Conservation (phyloP, 106 monocot genomes). For the Acanthochlamys bracteata region DNA sequence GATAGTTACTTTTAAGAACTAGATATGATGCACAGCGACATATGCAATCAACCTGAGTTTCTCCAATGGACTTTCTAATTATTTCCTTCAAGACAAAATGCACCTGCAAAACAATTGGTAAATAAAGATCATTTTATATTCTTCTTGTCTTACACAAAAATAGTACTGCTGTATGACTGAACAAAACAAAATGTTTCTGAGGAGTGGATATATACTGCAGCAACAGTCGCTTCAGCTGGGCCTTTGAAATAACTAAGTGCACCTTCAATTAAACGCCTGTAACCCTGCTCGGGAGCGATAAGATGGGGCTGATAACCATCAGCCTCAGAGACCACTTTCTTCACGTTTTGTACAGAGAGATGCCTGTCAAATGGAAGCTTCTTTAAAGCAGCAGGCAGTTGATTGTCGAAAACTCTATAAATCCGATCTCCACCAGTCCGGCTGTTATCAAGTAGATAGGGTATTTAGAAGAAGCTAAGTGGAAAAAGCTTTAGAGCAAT, state of each 20-base stretch:
- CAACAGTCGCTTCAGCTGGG: conserved; percentile 65
- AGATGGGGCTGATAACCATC: conserved; percentile 82
- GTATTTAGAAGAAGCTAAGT: conserved; percentile 1
- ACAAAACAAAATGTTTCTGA: too few relatives aligned
- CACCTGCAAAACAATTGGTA: conserved; percentile 29
- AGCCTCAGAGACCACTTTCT: conserved; percentile 58
- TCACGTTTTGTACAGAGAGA: conserved; percentile 62
- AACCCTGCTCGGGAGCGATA: conserved; percentile 79
- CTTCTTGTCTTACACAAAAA: not conserved
- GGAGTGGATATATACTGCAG: conserved; percentile 38
- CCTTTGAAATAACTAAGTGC: conserved; percentile 48
- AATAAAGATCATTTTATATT: not conserved
- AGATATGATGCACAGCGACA: too few relatives aligned
- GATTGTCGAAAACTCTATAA: conserved; percentile 72
- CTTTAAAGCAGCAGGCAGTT: conserved; percentile 55
- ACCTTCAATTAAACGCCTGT: conserved; percentile 55
- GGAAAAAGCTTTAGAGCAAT: not conserved
- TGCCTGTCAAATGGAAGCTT: conserved; percentile 64
- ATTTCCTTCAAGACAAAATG: conserved; percentile 59
- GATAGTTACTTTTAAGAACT: too few relatives aligned
- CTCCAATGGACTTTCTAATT: conserved; percentile 60
- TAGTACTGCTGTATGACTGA: not conserved
- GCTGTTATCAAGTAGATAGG: conserved; percentile 14
- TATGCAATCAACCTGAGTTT: conserved; percentile 36
- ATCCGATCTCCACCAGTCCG: conserved; percentile 67